Evolutionary conservation across 305 asterid species (phyloP).

Genomic region (Vinca major): DNA sequence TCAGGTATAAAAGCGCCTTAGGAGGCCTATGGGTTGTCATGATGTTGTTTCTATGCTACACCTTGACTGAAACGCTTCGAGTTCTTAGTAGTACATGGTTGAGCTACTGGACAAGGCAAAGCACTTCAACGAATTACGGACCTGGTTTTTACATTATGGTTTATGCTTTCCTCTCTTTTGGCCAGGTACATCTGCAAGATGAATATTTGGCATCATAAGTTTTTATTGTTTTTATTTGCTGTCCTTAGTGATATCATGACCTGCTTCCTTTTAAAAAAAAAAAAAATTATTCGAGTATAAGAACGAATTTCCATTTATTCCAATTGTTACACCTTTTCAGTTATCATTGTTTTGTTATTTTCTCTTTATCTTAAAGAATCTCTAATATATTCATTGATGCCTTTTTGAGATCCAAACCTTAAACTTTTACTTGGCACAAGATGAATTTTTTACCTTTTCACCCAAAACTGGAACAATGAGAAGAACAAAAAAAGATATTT

Average conservation of each 20-base stretch:
- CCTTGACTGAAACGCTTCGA: conserved; percentile 22
- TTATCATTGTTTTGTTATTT: not conserved
- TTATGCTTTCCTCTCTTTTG: conserved; percentile 21
- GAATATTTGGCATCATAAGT: conserved; percentile 7
- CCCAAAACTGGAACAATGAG: not conserved
- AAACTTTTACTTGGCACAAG: not conserved
- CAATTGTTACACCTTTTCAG: not conserved
- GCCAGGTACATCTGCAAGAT: conserved; percentile 12
- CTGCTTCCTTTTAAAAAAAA: no score
- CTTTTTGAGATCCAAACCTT: not conserved
- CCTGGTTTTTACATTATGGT: conserved; percentile 20
- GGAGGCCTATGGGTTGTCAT: conserved; percentile 33
- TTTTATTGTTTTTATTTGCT: not conserved
- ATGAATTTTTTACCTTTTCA: not conserved
- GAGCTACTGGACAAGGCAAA: conserved; percentile 28
- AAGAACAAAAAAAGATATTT: not conserved
- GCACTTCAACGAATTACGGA: conserved; percentile 17
- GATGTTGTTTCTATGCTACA: conserved; percentile 17
- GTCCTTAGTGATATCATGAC: not conserved
- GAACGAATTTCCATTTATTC: not conserved
- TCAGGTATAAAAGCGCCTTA: conserved; percentile 27
- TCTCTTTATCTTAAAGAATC: not conserved
- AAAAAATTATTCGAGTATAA: not conserved
- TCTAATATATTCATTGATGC: not conserved
- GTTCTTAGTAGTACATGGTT: conserved; percentile 25